Evolutionary conservation across 2,329 filamentous ascomycete genomes (phyloP), one percentile per base, ranked within the genome.

Genomic region (Claviceps monticola): DNA sequence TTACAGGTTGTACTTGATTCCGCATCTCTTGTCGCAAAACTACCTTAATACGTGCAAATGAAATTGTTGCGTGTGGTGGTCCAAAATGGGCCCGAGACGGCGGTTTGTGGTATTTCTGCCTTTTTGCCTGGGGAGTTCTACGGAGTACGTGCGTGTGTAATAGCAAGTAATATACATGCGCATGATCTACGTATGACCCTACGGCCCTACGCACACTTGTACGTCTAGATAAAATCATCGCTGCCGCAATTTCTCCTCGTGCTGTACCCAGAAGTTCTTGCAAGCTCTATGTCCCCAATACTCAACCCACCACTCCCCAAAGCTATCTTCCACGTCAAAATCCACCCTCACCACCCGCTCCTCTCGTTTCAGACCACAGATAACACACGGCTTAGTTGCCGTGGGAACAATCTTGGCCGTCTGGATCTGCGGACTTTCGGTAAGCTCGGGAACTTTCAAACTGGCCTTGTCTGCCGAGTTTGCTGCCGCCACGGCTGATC

Each of bases 251-350:
- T 74, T 74, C 50, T 74, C 74, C 65, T 86, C 86, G 65, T 94
- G 84, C 59, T 84, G 74, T 54, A 84, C 71, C 91, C 91, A 97
- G 62, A 95, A 95, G 56, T 85, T 84, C 64, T 80, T 80, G 68
- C 91, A 97, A 19, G 80, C 78, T 55, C 79, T 72, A 67, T 90
- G 86, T 0, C 84, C 88, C 84, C 88, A 90, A 65, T 91, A 84
- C 46, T 96, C 89, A 43, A 85, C 74, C 91, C 91, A 97, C 88
- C 89, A 97, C 70, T 97, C 91, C 13, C 88, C 89, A 72, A 96
- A 96, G 64, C 86, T 89, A 66, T 97, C 91, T 60, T 91, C 83
- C 8, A 94, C 80, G 26, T 83, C 75, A 50, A 82, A 71, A 61
- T 95, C 89, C 37, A 93, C 78, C 61, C 83, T 88, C 19, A 71